phyloP scores from a whole-genome alignment of 208 protist species.

The Crithidia thermophila region DNA sequence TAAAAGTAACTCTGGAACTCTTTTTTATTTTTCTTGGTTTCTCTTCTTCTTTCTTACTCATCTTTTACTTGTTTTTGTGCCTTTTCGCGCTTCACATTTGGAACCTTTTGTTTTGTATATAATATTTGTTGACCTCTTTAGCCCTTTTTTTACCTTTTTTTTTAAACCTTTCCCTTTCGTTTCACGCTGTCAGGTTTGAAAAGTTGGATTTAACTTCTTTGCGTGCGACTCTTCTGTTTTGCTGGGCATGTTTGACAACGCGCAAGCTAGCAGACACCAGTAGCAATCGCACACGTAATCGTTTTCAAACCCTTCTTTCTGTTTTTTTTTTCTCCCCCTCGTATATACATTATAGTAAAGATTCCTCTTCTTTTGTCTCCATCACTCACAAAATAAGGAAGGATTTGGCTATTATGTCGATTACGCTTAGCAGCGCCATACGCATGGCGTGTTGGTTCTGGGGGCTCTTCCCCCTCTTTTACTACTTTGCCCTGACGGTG shows the following conservation, averaged over 20 bases:
- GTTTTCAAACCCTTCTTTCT: background rate
- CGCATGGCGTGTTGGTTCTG: constrained; percentile 30
- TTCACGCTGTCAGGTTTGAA: too few species aligned
- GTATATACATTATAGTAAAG: background rate
- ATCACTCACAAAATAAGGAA: too few species aligned
- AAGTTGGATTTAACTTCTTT: too few species aligned
- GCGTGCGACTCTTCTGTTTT: too few species aligned
- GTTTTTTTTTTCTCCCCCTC: background rate
- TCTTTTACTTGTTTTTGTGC: background rate
- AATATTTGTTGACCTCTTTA: too few species aligned
- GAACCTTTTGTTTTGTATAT: background rate
- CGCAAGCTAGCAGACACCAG: too few species aligned
- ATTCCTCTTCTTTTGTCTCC: background rate
- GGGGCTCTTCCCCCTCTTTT: constrained; percentile 30
- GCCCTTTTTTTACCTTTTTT: background rate
- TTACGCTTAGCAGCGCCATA: background rate
- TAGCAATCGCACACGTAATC: too few species aligned
- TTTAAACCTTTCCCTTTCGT: background rate
- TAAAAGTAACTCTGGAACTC: background rate
- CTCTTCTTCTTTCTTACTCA: background rate
- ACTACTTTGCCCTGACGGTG: constrained; percentile 44
- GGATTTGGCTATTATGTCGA: too few species aligned
- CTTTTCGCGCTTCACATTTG: background rate
- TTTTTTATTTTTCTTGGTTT: constrained; percentile 6
- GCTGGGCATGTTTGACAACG: too few species aligned